A percentile compares a stretch with the other conserved stretches of the same genome.
Conservation (phyloP, 176 grass and related monocot species). For the Ampelocalamus luodianensis region DNA sequence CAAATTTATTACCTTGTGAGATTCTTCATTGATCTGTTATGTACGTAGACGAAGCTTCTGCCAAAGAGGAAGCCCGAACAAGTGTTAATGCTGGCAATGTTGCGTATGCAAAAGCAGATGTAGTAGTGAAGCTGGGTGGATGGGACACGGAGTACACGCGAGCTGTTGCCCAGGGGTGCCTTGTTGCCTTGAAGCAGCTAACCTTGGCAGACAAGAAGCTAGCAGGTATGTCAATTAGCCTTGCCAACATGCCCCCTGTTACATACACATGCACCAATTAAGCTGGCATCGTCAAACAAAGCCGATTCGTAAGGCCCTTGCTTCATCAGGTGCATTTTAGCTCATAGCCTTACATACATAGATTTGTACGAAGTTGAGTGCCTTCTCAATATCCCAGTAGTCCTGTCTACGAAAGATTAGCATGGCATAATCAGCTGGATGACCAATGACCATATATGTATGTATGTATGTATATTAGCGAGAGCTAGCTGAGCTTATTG, state of each 20-base stretch:
- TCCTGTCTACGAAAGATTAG: neutral
- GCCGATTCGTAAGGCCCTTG: too few relatives aligned
- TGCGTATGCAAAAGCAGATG: slow-evolving; percentile 81
- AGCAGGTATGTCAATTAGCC: slow-evolving; percentile 54
- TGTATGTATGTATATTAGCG: too few relatives aligned
- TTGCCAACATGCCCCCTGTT: neutral
- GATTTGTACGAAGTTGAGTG: too few relatives aligned
- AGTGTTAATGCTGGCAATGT: slow-evolving; percentile 61
- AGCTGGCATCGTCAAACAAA: too few relatives aligned
- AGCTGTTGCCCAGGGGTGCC: slow-evolving; percentile 86
- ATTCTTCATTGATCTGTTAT: neutral
- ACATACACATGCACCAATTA: neutral
- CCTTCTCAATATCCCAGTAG: too few relatives aligned
- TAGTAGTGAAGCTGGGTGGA: slow-evolving; percentile 86
- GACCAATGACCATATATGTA: too few relatives aligned
- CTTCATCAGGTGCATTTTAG: too few relatives aligned
- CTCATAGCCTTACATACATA: too few relatives aligned
- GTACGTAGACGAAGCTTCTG: slow-evolving; percentile 75
- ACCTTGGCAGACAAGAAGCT: slow-evolving; percentile 82
- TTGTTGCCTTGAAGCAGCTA: slow-evolving; percentile 88
- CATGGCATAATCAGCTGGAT: neutral
- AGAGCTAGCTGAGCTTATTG: too few relatives aligned
- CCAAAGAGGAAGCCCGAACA: slow-evolving; percentile 77
- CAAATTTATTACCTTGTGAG: neutral
- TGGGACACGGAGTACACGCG: slow-evolving; percentile 70